phyloP scores from a whole-genome alignment of 2,329 filamentous ascomycete genomes.

The Fusarium sp. region DNA sequence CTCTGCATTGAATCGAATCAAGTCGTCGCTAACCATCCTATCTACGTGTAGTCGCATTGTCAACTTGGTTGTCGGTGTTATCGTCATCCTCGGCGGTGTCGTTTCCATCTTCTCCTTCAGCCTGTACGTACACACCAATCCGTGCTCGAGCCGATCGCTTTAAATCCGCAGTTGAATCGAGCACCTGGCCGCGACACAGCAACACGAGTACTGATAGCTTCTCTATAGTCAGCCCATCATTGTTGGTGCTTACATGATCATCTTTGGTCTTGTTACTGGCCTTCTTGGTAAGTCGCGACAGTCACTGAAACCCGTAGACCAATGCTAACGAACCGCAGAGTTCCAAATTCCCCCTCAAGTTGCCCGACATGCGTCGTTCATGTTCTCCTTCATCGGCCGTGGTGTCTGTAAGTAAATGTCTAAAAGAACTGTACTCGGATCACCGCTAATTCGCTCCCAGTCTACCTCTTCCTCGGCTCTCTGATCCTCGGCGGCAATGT shows the following conservation, averaged over 20 bases:
- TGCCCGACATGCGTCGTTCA: slow-evolving; percentile 93
- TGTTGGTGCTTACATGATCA: slow-evolving; percentile 85
- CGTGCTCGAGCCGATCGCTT: background rate
- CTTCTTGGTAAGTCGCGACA: slow-evolving; percentile 65
- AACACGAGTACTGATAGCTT: slow-evolving; percentile 31
- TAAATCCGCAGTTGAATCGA: background rate
- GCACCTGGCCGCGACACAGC: background rate
- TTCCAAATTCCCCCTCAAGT: slow-evolving; percentile 96
- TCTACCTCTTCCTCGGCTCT: slow-evolving; percentile 95
- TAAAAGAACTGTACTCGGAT: background rate
- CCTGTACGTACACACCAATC: slow-evolving; percentile 63
- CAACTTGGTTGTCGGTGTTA: slow-evolving; percentile 87
- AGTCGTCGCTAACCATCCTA: slow-evolving; percentile 52
- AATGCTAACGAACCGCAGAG: slow-evolving; percentile 63
- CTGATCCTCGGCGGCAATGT: slow-evolving; percentile 78
- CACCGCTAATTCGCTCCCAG: slow-evolving; percentile 58
- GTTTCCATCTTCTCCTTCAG: slow-evolving; percentile 73
- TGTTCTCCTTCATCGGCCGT: slow-evolving; percentile 97
- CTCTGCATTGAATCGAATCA: slow-evolving; percentile 8
- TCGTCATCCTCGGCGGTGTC: slow-evolving; percentile 89
- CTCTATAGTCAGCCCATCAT: slow-evolving; percentile 65
- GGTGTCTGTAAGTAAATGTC: slow-evolving; percentile 80
- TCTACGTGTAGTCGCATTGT: slow-evolving; percentile 80
- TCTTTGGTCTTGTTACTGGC: slow-evolving; percentile 85
- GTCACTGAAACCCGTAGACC: background rate